These are phyloP conservation scores for Aphanomyces cochlioides DNA, from an alignment of 352 stramenopile species.

Conservation along the genomic window DNA sequence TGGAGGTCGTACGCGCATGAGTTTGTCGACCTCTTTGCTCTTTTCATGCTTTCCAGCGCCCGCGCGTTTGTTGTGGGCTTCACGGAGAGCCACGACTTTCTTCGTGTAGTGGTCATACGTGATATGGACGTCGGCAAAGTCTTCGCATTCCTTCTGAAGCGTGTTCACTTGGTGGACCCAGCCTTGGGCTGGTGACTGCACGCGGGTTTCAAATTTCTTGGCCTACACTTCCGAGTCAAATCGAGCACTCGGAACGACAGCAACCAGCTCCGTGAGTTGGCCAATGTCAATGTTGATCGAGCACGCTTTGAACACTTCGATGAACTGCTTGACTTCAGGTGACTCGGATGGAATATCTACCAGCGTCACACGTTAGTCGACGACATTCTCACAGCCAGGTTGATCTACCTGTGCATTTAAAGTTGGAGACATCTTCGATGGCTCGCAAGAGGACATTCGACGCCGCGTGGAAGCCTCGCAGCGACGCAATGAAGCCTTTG, in stretches of 20 bases:
- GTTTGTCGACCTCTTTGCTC: slow-evolving; percentile 67
- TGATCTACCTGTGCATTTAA: slow-evolving; percentile 12
- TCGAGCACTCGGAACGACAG: not conserved
- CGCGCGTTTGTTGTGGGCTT: slow-evolving; percentile 58
- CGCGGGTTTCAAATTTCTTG: slow-evolving; percentile 54
- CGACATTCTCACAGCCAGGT: not conserved
- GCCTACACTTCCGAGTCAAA: slow-evolving; percentile 3
- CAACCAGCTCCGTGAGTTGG: slow-evolving; percentile 44
- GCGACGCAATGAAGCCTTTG: slow-evolving; percentile 50
- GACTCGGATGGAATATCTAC: slow-evolving; percentile 40
- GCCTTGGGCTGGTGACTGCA: slow-evolving; percentile 50
- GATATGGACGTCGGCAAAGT: slow-evolving; percentile 62
- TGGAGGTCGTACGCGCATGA: slow-evolving; percentile 46
- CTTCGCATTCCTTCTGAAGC: slow-evolving; percentile 46
- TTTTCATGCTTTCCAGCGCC: slow-evolving; percentile 55
- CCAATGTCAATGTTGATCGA: slow-evolving; percentile 61
- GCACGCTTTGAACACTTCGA: slow-evolving; percentile 51
- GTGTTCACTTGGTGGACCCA: slow-evolving; percentile 49
- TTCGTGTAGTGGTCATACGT: slow-evolving; percentile 78
- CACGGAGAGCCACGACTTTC: slow-evolving; percentile 61
- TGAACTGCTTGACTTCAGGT: slow-evolving; percentile 59
- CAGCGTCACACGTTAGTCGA: not conserved
- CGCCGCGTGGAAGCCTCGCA: slow-evolving; percentile 61
- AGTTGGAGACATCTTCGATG: slow-evolving; percentile 44
- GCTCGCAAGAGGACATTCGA: slow-evolving; percentile 52